A percentile compares a stretch with the other conserved stretches of the same genome.
These are phyloP conservation scores for Podaxis sp. DNA, from an alignment of 768 basidiomycete species.

Conservation along the genomic window DNA sequence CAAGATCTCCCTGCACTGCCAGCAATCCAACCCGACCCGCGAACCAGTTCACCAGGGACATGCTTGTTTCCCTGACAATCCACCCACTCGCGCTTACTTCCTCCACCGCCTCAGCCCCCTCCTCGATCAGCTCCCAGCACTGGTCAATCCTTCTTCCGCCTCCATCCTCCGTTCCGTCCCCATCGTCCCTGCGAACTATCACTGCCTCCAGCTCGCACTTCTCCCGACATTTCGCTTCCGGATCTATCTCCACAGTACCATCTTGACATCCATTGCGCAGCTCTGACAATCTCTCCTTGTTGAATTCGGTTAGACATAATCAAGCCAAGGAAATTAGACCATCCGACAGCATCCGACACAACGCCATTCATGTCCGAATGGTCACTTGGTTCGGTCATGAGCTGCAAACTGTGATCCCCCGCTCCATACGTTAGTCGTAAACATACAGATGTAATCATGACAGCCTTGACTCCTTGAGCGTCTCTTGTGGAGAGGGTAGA, in stretches of 20 bases:
- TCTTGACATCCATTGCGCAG: no score
- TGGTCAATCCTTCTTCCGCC: constrained; percentile 4
- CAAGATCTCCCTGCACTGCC: constrained; percentile 1
- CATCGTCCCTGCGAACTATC: constrained; percentile 4
- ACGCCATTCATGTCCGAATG: background rate
- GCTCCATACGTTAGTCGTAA: background rate
- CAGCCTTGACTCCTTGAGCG: background rate
- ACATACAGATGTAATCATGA: background rate
- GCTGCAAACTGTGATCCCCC: background rate
- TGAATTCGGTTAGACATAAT: no score
- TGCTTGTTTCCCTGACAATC: background rate
- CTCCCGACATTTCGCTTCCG: background rate
- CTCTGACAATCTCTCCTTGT: no score
- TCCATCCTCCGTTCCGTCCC: background rate
- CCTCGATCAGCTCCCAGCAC: background rate
- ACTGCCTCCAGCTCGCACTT: background rate
- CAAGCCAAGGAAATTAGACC: background rate
- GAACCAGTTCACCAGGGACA: constrained; percentile 5
- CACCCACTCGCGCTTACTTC: background rate
- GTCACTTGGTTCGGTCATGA: background rate
- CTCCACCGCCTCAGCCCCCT: background rate
- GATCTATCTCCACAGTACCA: no score
- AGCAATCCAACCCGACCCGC: background rate
- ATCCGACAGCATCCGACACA: background rate
- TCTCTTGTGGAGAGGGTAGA: background rate